phyloP scores from a whole-genome alignment of 768 basidiomycete species.

The Suillus bovinus region DNA sequence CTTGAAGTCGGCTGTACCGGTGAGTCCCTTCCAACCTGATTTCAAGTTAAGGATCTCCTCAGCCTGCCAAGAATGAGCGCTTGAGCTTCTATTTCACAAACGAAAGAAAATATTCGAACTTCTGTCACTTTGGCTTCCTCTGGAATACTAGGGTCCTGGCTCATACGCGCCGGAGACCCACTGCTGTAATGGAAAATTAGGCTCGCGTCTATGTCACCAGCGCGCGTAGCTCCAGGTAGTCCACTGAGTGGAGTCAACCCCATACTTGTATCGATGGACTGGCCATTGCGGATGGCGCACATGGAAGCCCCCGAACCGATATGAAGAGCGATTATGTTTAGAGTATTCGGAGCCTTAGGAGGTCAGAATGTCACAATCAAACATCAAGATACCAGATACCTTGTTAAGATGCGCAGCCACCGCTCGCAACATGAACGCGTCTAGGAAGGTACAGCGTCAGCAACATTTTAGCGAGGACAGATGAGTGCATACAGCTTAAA shows the following conservation, averaged over 20 bases:
- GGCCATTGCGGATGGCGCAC: slow-evolving; percentile 72
- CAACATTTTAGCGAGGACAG: not conserved
- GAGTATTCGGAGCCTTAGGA: slow-evolving; percentile 40
- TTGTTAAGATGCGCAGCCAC: slow-evolving; percentile 62
- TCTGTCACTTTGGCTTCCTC: slow-evolving; percentile 55
- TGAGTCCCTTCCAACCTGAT: slow-evolving; percentile 76
- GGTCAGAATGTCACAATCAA: not conserved
- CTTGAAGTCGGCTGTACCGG: slow-evolving; percentile 83
- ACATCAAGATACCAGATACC: slow-evolving; percentile 26
- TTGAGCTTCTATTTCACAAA: slow-evolving; percentile 2
- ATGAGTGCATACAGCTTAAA: slow-evolving; percentile 52
- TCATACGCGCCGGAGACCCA: slow-evolving; percentile 51
- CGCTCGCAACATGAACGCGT: slow-evolving; percentile 65
- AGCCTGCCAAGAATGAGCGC: slow-evolving; percentile 40
- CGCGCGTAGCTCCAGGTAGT: slow-evolving; percentile 85
- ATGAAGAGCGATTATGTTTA: slow-evolving; percentile 82
- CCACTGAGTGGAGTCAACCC: slow-evolving; percentile 89
- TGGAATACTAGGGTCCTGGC: slow-evolving; percentile 49
- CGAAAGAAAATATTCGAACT: slow-evolving; percentile 25
- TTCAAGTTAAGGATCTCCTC: slow-evolving; percentile 75
- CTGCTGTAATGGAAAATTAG: slow-evolving; percentile 82
- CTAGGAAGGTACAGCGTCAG: slow-evolving; percentile 31
- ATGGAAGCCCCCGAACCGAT: slow-evolving; percentile 89
- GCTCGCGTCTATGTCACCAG: slow-evolving; percentile 81
- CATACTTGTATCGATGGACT: slow-evolving; percentile 87